Conservation (phyloP, 495 filamentous ascomycete species). For the Parachaetomium inaequale region DNA sequence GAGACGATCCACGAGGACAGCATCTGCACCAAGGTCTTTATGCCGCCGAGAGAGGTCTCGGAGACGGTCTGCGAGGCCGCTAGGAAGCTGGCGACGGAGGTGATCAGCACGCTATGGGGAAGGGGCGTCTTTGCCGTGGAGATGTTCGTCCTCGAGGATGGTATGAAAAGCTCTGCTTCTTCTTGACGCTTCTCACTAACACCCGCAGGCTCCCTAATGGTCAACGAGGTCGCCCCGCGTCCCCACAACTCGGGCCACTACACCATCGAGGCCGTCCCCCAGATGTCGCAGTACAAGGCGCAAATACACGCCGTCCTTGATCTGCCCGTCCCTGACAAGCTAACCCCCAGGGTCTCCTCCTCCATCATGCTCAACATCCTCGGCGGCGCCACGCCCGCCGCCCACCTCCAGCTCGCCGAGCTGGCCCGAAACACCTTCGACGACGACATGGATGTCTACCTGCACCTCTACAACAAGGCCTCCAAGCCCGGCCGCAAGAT, state of each 20-base stretch:
- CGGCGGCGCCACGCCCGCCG: conserved; percentile 64
- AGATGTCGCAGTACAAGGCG: conserved; percentile 84
- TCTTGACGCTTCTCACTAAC: not conserved
- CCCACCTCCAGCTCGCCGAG: conserved; percentile 65
- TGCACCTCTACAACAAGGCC: conserved; percentile 92
- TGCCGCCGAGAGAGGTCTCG: conserved; percentile 72
- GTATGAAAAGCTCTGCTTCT: conserved; percentile 36
- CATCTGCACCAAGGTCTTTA: conserved; percentile 91
- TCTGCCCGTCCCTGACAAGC: conserved; percentile 61
- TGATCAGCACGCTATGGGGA: conserved; percentile 75
- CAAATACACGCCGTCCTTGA: conserved; percentile 85
- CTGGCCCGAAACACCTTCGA: conserved; percentile 60
- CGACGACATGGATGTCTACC: conserved; percentile 42
- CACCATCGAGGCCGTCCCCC: conserved; percentile 86
- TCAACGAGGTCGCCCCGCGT: conserved; percentile 94
- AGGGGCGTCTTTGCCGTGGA: conserved; percentile 95
- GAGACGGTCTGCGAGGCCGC: conserved; percentile 59
- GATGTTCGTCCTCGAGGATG: conserved; percentile 85
- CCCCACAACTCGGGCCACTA: conserved; percentile 97
- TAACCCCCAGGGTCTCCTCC: conserved; percentile 54
- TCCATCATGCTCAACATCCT: conserved; percentile 98
- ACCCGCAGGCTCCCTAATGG: conserved; percentile 52
- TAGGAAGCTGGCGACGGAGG: conserved; percentile 72
- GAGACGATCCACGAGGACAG: conserved; percentile 95
- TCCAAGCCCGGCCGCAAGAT: conserved; percentile 88